Evolutionary conservation across 441 rosid genomes (phyloP).

Genomic region (Caryocar brasiliense): DNA sequence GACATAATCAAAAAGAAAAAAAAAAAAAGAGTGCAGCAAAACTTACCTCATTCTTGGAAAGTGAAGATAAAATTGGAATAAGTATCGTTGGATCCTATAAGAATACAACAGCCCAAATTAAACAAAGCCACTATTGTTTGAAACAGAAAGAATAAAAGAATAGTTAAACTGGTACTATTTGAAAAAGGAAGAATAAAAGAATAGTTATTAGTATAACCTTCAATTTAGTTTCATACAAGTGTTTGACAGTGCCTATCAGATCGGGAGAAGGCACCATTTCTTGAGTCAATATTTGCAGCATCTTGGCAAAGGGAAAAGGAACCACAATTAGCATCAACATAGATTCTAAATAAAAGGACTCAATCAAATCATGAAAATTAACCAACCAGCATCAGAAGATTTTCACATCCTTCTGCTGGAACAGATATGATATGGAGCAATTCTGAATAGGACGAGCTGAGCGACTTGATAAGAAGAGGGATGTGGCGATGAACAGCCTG

Average conservation of each 20-base stretch:
- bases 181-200: background rate
- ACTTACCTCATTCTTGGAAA: slow-evolving; percentile 96
- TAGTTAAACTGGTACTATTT: background rate
- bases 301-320: slow-evolving; percentile 44
- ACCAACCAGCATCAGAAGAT: slow-evolving; percentile 77
- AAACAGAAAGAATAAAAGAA: slow-evolving; percentile 1
- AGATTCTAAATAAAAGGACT: too few species aligned
- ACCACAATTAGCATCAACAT: slow-evolving; percentile 21
- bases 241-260: slow-evolving; percentile 88
- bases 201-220: slow-evolving; percentile 42
- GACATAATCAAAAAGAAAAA: background rate
- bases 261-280: slow-evolving; percentile 69
- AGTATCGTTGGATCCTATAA: slow-evolving; percentile 93
- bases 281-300: slow-evolving; percentile 89
- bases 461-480: slow-evolving; percentile 69
- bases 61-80: slow-evolving; percentile 92
- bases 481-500: slow-evolving; percentile 97
- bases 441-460: slow-evolving; percentile 75
- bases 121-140: background rate
- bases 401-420: slow-evolving; percentile 98
- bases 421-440: slow-evolving; percentile 78
- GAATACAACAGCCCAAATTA: slow-evolving; percentile 11
- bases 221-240: slow-evolving; percentile 85
- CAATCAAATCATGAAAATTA: slow-evolving; percentile 8
- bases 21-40: slow-evolving; percentile 6